phyloP scores from a whole-genome alignment of 805 yeast species.

The Starmerella riodocensis region DNA sequence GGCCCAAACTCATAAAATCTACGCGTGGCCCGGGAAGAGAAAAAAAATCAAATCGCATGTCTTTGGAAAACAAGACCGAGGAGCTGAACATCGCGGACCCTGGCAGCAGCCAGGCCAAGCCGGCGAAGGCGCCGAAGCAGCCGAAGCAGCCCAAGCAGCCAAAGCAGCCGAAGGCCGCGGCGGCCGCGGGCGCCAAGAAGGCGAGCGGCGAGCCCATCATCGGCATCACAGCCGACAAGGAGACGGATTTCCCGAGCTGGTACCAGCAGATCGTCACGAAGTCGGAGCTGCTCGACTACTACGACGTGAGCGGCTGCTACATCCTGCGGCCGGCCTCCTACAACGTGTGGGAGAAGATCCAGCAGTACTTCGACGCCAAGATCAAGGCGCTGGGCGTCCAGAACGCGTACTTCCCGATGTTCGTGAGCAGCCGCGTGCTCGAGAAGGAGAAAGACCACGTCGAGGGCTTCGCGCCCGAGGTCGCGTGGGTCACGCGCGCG shows the following conservation, averaged over 20 bases:
- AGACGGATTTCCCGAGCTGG: slow-evolving; percentile 90
- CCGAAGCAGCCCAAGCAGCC: slow-evolving; percentile 45
- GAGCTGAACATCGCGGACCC: slow-evolving; percentile 11
- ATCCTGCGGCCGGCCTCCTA: slow-evolving; percentile 94
- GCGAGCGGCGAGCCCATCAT: slow-evolving; percentile 27
- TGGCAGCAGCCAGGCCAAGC: slow-evolving; percentile 39
- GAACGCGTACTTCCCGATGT: slow-evolving; percentile 97
- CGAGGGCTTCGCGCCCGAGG: slow-evolving; percentile 99
- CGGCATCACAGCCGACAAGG: slow-evolving; percentile 92
- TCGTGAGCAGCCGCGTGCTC: slow-evolving; percentile 79
- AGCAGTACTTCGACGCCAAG: slow-evolving; percentile 63
- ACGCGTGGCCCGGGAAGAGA: too few relatives aligned
- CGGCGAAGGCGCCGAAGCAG: slow-evolving; percentile 71
- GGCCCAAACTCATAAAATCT: too few relatives aligned
- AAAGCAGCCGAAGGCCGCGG: slow-evolving; percentile 26
- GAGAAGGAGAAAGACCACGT: slow-evolving; percentile 97
- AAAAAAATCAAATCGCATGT: slow-evolving; percentile 5
- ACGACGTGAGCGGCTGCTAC: slow-evolving; percentile 97
- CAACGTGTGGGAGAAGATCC: slow-evolving; percentile 88
- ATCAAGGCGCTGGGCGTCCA: slow-evolving; percentile 85
- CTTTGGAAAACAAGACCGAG: slow-evolving; percentile 14
- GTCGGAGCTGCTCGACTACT: slow-evolving; percentile 97
- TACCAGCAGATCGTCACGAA: slow-evolving; percentile 91
- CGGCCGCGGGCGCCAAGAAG: slow-evolving; percentile 19
- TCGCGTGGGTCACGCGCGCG: slow-evolving; percentile 98